Percentiles rank a stretch among this genome's conserved stretches.
These are phyloP conservation scores for Nicotiana knightiana DNA, from an alignment of 257 asterid genomes.

Conservation along the genomic window DNA sequence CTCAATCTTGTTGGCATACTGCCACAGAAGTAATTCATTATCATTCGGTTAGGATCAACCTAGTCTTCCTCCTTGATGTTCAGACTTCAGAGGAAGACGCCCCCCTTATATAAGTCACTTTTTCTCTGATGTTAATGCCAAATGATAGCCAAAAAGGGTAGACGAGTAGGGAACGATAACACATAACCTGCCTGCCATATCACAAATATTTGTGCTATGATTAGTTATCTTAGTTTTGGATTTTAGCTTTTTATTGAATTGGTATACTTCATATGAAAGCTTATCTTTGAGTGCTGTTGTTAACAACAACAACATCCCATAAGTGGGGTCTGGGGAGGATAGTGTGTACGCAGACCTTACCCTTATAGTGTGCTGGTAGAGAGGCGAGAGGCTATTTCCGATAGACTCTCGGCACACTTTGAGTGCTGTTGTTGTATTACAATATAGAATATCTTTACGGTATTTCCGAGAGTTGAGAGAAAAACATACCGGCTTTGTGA, in stretches of 20 bases:
- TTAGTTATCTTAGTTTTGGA: neutral
- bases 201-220: neutral
- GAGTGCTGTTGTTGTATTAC: neutral
- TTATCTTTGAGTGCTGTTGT: neutral
- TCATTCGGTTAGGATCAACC: neutral
- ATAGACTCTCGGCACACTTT: neutral
- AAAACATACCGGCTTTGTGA: neutral
- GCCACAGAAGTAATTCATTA: neutral
- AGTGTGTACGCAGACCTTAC: too few species aligned
- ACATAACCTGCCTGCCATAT: neutral
- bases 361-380: too few species aligned
- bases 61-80: neutral
- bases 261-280: neutral
- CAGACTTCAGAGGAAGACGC: neutral
- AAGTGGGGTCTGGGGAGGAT: too few species aligned
- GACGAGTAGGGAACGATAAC: neutral
- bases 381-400: too few species aligned
- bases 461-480: neutral
- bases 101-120: neutral
- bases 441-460: neutral
- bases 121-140: neutral
- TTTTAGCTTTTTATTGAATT: neutral
- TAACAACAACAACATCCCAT: too few species aligned
- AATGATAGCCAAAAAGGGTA: neutral
- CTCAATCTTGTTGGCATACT: neutral